A percentile compares a stretch with the other conserved stretches of the same genome.
These are phyloP conservation scores for Aspergillus intermedius DNA, from an alignment of 2,329 filamentous ascomycete genomes.

Conservation along the genomic window DNA sequence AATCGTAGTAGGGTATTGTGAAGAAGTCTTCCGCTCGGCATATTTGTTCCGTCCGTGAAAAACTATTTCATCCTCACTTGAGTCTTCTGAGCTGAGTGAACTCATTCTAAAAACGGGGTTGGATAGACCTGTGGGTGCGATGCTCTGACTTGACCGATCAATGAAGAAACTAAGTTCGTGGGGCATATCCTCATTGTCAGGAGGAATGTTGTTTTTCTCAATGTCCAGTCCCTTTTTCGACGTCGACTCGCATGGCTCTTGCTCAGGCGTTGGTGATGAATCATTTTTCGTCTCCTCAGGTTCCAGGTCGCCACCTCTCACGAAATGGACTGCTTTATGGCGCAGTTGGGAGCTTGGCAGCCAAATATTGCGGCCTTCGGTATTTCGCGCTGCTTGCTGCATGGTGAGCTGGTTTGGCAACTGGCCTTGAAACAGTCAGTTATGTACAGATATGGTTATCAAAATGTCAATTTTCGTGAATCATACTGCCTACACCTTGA, in stretches of 20 bases:
- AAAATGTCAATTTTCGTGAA: not conserved
- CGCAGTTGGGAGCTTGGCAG: slow-evolving; percentile 47
- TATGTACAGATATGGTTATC: not conserved
- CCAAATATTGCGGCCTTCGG: slow-evolving; percentile 45
- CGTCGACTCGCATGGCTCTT: not conserved
- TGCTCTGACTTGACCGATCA: slow-evolving; percentile 26
- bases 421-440: slow-evolving; percentile 10
- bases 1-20: not conserved
- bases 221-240: not conserved
- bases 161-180: slow-evolving; percentile 19
- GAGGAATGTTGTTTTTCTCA: slow-evolving; percentile 3
- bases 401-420: slow-evolving; percentile 37
- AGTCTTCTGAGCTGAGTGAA: slow-evolving; percentile 45
- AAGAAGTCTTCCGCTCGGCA: not conserved
- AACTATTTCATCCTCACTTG: slow-evolving; percentile 59
- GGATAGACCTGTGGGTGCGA: slow-evolving; percentile 23
- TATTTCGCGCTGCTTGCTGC: slow-evolving; percentile 54
- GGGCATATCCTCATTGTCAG: not conserved
- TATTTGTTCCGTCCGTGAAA: slow-evolving; percentile 29
- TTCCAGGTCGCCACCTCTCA: slow-evolving; percentile 51
- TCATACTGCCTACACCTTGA: slow-evolving; percentile 1
- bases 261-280: not conserved
- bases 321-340: slow-evolving; percentile 52
- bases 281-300: slow-evolving; percentile 23
- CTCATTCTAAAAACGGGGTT: slow-evolving; percentile 21